Base-by-base conservation (phyloP, 75 land plant genomes). In the Selaginella tamariscina region DNA sequence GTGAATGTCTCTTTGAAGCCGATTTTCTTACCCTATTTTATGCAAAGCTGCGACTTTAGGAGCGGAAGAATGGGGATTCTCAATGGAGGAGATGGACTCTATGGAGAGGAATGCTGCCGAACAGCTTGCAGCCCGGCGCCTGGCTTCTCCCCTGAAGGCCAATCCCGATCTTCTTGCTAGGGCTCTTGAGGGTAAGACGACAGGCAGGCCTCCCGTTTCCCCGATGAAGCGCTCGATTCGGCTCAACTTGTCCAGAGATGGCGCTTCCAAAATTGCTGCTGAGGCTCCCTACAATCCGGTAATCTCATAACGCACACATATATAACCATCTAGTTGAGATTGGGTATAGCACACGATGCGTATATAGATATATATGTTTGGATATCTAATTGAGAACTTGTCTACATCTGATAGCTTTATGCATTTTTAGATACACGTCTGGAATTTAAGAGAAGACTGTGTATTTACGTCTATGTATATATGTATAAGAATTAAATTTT, bases 21-120 rank as follows among this genome's bases (percentile, higher is more conserved):
- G n/a, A n/a, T n/a, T n/a, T n/a, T n/a, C n/a, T n/a, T n/a, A n/a
- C n/a, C n/a, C n/a, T n/a, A n/a, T n/a, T n/a, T n/a, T n/a, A n/a
- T n/a, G n/a, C n/a, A n/a, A n/a, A n/a, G 49, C 49, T 5, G 49
- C 49, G 49, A 39, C 11, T 15, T 15, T 39, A 5, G 49, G 49
- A 15, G 49, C 49, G 11, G 49, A 39, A 15, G 49, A 39, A 39
- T 86, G 85, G 88, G 81, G 72, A 20, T 56, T 86, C 32, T 81
- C 72, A 30, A 74, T 68, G 13, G 86, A 86, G 55, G 77, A 83
- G 29, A 32, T 86, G 8, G 86, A 86, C 54, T 32, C 64, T 18
- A 77, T 86, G 1, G 88, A 86, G 70, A 62, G 68, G 74, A 82
- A 83, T 54, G 88, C 88, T n/a, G 20, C 76, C 11, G 31, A 59